Percentiles rank a stretch among this genome's conserved stretches.
Evolutionary conservation across 2,329 filamentous ascomycete genomes (phyloP).

Genomic region (Diaporthe eres): DNA sequence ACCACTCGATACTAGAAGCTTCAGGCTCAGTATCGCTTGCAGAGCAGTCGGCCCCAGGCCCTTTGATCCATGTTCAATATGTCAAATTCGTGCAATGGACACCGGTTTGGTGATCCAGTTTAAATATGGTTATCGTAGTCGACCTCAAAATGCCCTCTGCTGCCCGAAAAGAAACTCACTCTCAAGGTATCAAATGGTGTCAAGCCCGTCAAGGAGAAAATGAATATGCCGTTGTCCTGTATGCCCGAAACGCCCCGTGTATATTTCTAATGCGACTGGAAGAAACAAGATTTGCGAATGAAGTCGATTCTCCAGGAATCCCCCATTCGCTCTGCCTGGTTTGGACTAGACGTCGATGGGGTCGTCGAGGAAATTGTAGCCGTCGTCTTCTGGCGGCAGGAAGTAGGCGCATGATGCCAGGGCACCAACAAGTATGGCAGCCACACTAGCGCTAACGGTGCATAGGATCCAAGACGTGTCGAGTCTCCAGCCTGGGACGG

Average conservation of each 20-base stretch:
- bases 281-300: neutral
- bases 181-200: constrained; percentile 39
- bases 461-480: constrained; percentile 84
- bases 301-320: constrained; percentile 24
- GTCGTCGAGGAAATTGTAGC: constrained; percentile 79
- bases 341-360: constrained; percentile 58
- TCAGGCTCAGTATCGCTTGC: neutral
- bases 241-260: constrained; percentile 41
- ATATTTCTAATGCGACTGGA: constrained; percentile 29
- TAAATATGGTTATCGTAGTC: neutral
- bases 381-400: constrained; percentile 81
- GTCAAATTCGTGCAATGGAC: constrained; percentile 19
- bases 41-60: neutral
- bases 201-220: constrained; percentile 18
- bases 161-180: constrained; percentile 22
- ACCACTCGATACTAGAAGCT: neutral
- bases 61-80: constrained; percentile 1
- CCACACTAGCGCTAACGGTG: constrained; percentile 67
- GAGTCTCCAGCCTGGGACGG: constrained; percentile 82
- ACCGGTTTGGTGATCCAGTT: neutral
- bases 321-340: neutral
- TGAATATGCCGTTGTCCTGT: constrained; percentile 39
- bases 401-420: constrained; percentile 77
- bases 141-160: constrained; percentile 5
- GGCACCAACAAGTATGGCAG: constrained; percentile 67